Evolutionary conservation across 2,329 filamentous ascomycete species (phyloP), one percentile per base, ranked within the genome.

Genomic region (Penicillium psychrosexuale): DNA sequence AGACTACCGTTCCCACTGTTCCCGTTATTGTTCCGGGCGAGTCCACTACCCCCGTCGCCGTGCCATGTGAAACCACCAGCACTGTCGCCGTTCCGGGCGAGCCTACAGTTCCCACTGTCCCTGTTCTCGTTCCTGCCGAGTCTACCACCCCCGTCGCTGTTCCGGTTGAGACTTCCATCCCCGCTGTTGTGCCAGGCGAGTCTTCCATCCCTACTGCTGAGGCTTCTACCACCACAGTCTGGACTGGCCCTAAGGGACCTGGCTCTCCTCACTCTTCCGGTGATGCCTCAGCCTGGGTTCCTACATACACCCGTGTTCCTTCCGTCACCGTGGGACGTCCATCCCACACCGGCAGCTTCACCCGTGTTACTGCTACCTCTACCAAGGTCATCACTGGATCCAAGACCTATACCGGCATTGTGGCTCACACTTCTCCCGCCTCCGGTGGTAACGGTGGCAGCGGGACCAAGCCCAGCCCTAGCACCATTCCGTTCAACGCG

Each of bases 401-500:
- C n/a, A 50, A 31, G 38, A 45, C 38, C n/a, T 49, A 46, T 13
- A 15, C 33, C 22, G 47, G n/a, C n/a, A 30, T 34, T 38, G 47
- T 45, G 13, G 50, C 46, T 36, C 58, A 52, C 30, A 34, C 59
- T 46, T 58, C 54, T 42, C 44, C 60, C 4, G 51, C 22, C 17
- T 43, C 48, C 19, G 19, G 19, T 19, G 19, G 19, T 19, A 19
- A 19, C 33, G 54, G 22, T n/a, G 39, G 43, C 27, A 43, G 8
- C 17, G 47, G 27, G 3, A 17, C 33, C 27, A 19, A n/a, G 8
- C 17, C 33, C 15, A 22, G 30, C 24, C 49, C 55, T 9, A 54
- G 37, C 33, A 50, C 49, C 17, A 33, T 59, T 24, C 43, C 60
- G 3, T 67, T 59, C 61, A 67, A 65, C 55, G 65, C 61, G 11